These are phyloP conservation scores for Metschnikowia drakensbergensis DNA, from an alignment of 805 yeast species.

Conservation along the genomic window DNA sequence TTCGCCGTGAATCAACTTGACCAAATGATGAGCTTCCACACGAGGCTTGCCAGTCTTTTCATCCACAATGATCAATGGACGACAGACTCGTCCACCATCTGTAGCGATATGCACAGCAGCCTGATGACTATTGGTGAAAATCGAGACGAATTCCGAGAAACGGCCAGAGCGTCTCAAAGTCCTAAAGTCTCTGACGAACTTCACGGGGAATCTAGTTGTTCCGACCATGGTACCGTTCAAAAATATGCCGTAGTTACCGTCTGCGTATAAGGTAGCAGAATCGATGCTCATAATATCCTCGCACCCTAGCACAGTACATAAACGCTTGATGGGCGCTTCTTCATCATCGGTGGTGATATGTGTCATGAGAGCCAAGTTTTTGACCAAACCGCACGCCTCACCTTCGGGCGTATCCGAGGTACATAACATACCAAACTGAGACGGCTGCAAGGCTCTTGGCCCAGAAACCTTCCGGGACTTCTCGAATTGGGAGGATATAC, in stretches of 20 bases:
- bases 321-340: constrained; percentile 75
- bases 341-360: constrained; percentile 98
- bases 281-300: constrained; percentile 81
- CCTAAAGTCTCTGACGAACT: constrained; percentile 77
- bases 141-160: constrained; percentile 85
- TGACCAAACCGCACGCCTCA: constrained; percentile 98
- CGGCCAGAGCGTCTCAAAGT: constrained; percentile 77
- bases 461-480: constrained; percentile 97
- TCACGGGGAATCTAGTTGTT: constrained; percentile 79
- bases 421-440: constrained; percentile 98
- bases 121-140: constrained; percentile 86
- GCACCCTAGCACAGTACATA: constrained; percentile 82
- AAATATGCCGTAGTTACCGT: constrained; percentile 79
- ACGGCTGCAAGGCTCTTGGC: constrained; percentile 97
- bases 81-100: constrained; percentile 97
- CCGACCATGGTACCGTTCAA: constrained; percentile 94
- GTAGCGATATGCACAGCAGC: constrained; percentile 95
- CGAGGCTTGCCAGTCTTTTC: constrained; percentile 52
- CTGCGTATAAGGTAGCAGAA: constrained; percentile 73
- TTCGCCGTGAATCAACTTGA: constrained; percentile 57
- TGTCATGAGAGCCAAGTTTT: constrained; percentile 95
- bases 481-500: constrained; percentile 98
- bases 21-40: constrained; percentile 70
- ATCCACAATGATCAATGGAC: constrained; percentile 88
- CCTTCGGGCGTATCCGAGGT: constrained; percentile 99